Conservation (phyloP, 805 yeast genomes). For the Suhomyces prunicola region DNA sequence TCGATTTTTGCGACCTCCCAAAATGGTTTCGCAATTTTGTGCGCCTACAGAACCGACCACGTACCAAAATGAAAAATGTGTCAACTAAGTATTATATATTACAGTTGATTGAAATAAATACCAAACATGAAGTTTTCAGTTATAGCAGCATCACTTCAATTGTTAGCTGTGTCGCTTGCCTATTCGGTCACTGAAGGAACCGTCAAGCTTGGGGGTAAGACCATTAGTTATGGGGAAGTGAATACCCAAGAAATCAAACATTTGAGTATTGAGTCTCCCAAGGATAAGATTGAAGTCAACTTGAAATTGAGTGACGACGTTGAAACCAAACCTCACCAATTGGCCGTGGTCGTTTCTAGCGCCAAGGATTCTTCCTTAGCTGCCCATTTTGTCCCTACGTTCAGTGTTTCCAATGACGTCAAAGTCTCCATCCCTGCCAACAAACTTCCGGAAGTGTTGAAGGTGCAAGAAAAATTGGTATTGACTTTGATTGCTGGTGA, state of each 20-base stretch:
- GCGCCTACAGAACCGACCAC: slow-evolving; percentile 2
- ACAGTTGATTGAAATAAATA: neutral
- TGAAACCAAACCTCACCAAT: slow-evolving; percentile 31
- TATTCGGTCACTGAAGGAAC: slow-evolving; percentile 29
- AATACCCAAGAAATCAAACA: slow-evolving; percentile 29
- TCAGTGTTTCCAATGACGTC: slow-evolving; percentile 17
- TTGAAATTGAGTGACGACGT: slow-evolving; percentile 21
- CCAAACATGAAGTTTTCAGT: slow-evolving; percentile 20
- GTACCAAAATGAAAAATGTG: slow-evolving; percentile 3
- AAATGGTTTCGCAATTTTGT: slow-evolving; percentile 1
- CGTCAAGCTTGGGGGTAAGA: slow-evolving; percentile 23
- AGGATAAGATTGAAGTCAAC: slow-evolving; percentile 29
- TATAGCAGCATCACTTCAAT: slow-evolving; percentile 16
- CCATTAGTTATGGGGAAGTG: slow-evolving; percentile 28
- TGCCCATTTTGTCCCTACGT: slow-evolving; percentile 29
- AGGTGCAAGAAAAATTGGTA: slow-evolving; percentile 27
- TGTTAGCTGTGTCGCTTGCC: slow-evolving; percentile 22
- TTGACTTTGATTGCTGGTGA: slow-evolving; percentile 34
- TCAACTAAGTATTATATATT: neutral
- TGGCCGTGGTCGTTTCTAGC: slow-evolving; percentile 28
- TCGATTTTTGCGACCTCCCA: neutral
- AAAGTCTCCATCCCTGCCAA: slow-evolving; percentile 22
- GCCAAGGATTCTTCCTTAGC: slow-evolving; percentile 28
- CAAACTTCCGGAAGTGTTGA: slow-evolving; percentile 36
- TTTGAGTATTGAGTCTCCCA: slow-evolving; percentile 27